Evolutionary conservation across 331 rosid species (phyloP), one percentile per base, ranked within the genome.

Genomic region (Spiraea crenata): DNA sequence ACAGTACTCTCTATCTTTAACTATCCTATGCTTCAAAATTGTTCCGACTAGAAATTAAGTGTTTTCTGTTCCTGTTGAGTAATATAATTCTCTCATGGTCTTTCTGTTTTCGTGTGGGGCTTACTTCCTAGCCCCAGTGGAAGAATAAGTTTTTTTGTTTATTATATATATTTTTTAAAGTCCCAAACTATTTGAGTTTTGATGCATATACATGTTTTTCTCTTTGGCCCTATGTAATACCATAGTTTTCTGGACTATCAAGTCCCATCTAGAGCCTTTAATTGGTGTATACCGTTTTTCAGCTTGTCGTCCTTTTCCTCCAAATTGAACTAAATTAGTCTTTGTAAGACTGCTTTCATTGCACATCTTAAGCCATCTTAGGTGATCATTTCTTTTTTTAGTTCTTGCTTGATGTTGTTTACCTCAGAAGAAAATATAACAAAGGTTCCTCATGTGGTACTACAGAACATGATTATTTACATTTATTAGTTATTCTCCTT

Each of bases 281-380:
- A 12, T 19, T 19, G 45, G 25, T 64, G 25, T 0, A 31, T 13
- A 55, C 4, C 55, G 7, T 8, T 12, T 8, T 12, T 54, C 20
- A 37, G 45, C 58, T 19, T 69, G 7, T 38, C 17, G 35, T 11
- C 51, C 52, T 10, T 54, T 20, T 52, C 3, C 37, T 69, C 37
- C 64, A 37, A 6, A 11, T 8, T 59, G 44, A 59, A 59, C 64
- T 12, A 37, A 13, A 59, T 37, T 15, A 59, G 16, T 59, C 64
- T 59, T 35, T 59, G 20, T 44, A 57, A 59, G 44, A 7, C 6
- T 13, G 45, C 13, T 59, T 59, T 12, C 40, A 7, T 40, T 69
- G 73, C 63, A 37, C 60, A 25, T 39, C 9, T 34, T 14, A 67
- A 67, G 48, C 57, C 16, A 66, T 66, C 71, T 9, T 66, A 35